A percentile compares a stretch with the other conserved stretches of the same genome.
Evolutionary conservation across 148 eudicot genomes (phyloP).

Genomic region (Rheum nobile): DNA sequence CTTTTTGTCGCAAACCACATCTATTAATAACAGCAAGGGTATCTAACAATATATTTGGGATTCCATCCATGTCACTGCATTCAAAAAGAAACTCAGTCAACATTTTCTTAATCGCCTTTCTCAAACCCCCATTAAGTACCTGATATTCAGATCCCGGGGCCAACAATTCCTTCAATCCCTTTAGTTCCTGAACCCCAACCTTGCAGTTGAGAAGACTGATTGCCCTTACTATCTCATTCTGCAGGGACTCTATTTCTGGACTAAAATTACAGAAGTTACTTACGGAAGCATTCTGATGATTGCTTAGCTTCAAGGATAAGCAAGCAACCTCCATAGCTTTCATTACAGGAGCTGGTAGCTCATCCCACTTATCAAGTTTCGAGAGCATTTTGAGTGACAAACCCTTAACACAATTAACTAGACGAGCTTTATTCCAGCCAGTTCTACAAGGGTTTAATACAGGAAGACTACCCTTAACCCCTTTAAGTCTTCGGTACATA

Average conservation of each 20-base stretch:
- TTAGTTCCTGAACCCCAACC: slow-evolving; percentile 27
- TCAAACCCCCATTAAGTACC: slow-evolving; percentile 20
- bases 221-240: slow-evolving; percentile 54
- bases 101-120: slow-evolving; percentile 28
- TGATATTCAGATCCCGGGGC: slow-evolving; percentile 29
- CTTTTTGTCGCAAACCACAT: slow-evolving; percentile 15
- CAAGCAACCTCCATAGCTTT: slow-evolving; percentile 61
- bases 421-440: slow-evolving; percentile 22
- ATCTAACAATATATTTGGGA: slow-evolving; percentile 40
- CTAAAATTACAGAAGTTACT: slow-evolving; percentile 26
- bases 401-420: slow-evolving; percentile 21
- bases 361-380: slow-evolving; percentile 29
- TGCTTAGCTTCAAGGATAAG: slow-evolving; percentile 27
- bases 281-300: slow-evolving; percentile 13
- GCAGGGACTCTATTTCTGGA: slow-evolving; percentile 38
- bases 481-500: slow-evolving; percentile 60
- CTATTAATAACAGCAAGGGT: slow-evolving; percentile 37
- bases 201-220: slow-evolving; percentile 30
- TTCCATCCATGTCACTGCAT: slow-evolving; percentile 61
- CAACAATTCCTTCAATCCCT: slow-evolving; percentile 27
- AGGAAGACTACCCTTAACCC: slow-evolving; percentile 32
- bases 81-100: slow-evolving; percentile 65
- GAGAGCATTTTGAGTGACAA: slow-evolving; percentile 30
- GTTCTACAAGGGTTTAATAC: slow-evolving; percentile 14
- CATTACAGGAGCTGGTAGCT: slow-evolving; percentile 38